Evolutionary conservation across 2,329 filamentous ascomycete genomes (phyloP), one percentile per base, ranked within the genome.

Genomic region (Paracoccidioides lutzii): DNA sequence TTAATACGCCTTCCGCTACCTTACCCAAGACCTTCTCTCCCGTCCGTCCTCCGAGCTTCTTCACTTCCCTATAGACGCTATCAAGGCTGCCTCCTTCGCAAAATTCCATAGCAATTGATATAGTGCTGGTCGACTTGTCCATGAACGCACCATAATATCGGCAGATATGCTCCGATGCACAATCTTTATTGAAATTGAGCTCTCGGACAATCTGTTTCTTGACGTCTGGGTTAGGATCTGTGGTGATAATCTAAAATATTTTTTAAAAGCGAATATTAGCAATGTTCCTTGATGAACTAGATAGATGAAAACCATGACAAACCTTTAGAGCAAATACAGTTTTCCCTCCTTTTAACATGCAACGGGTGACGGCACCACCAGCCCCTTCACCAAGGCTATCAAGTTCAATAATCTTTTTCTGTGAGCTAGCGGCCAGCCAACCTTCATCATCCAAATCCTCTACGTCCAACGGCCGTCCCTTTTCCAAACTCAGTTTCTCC

Each of bases 61-160:
- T 95, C 40, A 98, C 90, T 73, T 98, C 93, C 62, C 88, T 88
- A 76, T 98, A 98, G 61, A 98, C 93, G 68, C 88, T 93, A 74
- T 98, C 90, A 22, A 98, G 80, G 49, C 89, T 95, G 54, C 93
- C 93, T 57, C 93, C 93, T 72, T 97, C 93, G 69, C 93, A 98
- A 66, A 95, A 97, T 69, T 98, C 93, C 93, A 98, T 98, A 56
- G 90, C 90, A 67, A 98, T 98, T 50, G 89, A 95, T 62, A 98
- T 97, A 50, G 91, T 97, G 52, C 90, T 89, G 8, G 89, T 94
- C n/a, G 89, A 86, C 57, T 93, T 87, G 68, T 98, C 91, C 69
- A 94, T 88, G 69, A 97, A 98, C 43, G 91, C 91, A 60, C 93
- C 93, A 66, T 96, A 98, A 74, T 98, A 98, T 60, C 87, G 84